Evolutionary conservation across 257 asterid species (phyloP).

Genomic region (Handroanthus guayacan): DNA sequence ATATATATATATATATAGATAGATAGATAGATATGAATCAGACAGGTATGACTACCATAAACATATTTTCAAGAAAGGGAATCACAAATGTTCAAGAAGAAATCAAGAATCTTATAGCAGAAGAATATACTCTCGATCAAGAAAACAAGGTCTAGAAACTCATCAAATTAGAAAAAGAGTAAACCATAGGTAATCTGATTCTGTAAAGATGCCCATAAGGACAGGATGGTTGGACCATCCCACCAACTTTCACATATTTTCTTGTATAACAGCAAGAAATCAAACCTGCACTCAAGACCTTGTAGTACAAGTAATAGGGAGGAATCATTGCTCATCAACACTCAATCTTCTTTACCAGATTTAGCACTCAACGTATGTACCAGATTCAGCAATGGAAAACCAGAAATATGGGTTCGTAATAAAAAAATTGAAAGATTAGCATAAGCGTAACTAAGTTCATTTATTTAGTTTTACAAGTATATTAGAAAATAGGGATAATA

Average conservation of each 20-base stretch:
- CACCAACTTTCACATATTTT: slow-evolving; percentile 50
- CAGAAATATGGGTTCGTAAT: too few relatives aligned
- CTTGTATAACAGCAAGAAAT: slow-evolving; percentile 32
- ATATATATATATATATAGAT: background rate
- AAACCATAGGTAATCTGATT: slow-evolving; percentile 46
- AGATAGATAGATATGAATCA: too few relatives aligned
- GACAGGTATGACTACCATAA: slow-evolving; percentile 22
- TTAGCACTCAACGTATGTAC: slow-evolving; percentile 9
- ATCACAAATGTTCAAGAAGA: background rate
- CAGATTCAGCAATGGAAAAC: background rate
- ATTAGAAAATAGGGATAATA: background rate
- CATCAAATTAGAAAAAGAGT: slow-evolving; percentile 4
- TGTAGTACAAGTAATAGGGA: slow-evolving; percentile 37
- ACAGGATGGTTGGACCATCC: slow-evolving; percentile 47
- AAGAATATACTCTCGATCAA: slow-evolving; percentile 24
- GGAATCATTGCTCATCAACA: slow-evolving; percentile 25
- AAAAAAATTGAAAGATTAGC: too few relatives aligned
- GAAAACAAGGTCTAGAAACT: slow-evolving; percentile 24
- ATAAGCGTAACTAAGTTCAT: too few relatives aligned
- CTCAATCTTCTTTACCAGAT: slow-evolving; percentile 29
- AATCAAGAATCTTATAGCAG: slow-evolving; percentile 37
- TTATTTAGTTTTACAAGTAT: background rate
- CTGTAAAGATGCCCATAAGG: slow-evolving; percentile 26
- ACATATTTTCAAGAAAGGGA: background rate
- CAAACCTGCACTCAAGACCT: slow-evolving; percentile 49